Conservation (phyloP, 1,139 yeast genomes). For the Yamadazyma atlantica region DNA sequence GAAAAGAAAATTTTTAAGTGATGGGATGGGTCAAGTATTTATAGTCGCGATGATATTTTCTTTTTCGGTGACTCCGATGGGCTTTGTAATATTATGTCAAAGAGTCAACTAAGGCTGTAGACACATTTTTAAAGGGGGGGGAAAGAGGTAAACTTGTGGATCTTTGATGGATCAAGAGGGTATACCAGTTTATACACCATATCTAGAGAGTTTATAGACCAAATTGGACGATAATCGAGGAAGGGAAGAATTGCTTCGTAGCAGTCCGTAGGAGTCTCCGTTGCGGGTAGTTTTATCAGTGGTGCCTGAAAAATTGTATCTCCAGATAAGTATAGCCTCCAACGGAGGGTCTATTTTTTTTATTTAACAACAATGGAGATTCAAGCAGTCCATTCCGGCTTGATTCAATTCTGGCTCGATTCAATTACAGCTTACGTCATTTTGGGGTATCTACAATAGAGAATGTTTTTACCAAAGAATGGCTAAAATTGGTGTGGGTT, state of each 20-base stretch:
- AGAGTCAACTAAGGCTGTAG: no score
- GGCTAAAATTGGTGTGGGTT: background rate
- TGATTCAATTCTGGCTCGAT: no score
- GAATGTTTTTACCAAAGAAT: no score
- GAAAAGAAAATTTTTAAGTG: conserved; percentile 9
- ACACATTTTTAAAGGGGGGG: no score
- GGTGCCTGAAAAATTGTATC: background rate
- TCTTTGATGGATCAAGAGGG: no score
- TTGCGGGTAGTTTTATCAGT: background rate
- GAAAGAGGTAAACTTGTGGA: no score
- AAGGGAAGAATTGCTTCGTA: no score
- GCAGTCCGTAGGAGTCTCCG: background rate
- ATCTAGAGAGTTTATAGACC: background rate
- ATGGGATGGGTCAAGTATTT: conserved; percentile 9
- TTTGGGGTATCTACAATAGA: background rate
- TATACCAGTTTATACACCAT: no score
- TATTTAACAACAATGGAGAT: no score
- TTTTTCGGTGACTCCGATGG: conserved; percentile 13
- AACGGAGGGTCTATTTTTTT: no score
- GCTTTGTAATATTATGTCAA: conserved; percentile 1
- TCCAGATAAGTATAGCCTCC: background rate
- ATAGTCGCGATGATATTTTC: conserved; percentile 6
- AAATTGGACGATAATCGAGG: no score
- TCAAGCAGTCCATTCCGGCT: no score
- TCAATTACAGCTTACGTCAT: background rate